phyloP scores from a whole-genome alignment of 768 basidiomycete species.

The Russula ochroleuca region DNA sequence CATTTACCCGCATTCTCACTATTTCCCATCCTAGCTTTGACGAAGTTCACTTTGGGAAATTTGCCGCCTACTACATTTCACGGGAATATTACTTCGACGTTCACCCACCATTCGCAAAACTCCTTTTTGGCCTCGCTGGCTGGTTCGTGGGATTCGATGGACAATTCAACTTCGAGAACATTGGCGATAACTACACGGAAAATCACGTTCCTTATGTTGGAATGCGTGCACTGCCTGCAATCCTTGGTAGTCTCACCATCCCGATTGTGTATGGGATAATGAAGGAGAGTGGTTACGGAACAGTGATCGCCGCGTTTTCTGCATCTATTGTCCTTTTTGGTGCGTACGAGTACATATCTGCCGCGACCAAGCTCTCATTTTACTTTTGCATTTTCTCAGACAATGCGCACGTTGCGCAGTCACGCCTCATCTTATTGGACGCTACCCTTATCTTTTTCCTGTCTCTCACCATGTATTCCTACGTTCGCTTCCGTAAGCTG shows the following conservation, averaged over 20 bases:
- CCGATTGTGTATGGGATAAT: slow-evolving; percentile 93
- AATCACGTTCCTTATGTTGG: slow-evolving; percentile 91
- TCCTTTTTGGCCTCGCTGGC: slow-evolving; percentile 88
- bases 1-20: slow-evolving; percentile 12
- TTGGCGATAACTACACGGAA: slow-evolving; percentile 87
- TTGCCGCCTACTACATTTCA: slow-evolving; percentile 88
- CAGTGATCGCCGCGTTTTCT: slow-evolving; percentile 85
- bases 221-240: slow-evolving; percentile 87
- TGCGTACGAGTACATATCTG: slow-evolving; percentile 39
- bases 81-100: slow-evolving; percentile 99
- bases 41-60: slow-evolving; percentile 98
- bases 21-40: slow-evolving; percentile 61
- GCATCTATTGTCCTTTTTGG: slow-evolving; percentile 84
- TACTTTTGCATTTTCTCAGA: slow-evolving; percentile 45
- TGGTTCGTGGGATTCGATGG: slow-evolving; percentile 98
- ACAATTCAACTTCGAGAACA: slow-evolving; percentile 87
- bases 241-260: slow-evolving; percentile 85
- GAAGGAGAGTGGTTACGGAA: slow-evolving; percentile 97
- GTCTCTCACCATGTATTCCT: slow-evolving; percentile 86
- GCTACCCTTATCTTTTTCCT: slow-evolving; percentile 95
- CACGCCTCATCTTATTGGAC: slow-evolving; percentile 94
- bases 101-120: slow-evolving; percentile 95
- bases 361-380: neutral
- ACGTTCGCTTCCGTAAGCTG: slow-evolving; percentile 90
- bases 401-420: slow-evolving; percentile 93